These are phyloP conservation scores for Geotrichum aggregatum DNA, from an alignment of 1,139 yeast genomes.

Conservation along the genomic window DNA sequence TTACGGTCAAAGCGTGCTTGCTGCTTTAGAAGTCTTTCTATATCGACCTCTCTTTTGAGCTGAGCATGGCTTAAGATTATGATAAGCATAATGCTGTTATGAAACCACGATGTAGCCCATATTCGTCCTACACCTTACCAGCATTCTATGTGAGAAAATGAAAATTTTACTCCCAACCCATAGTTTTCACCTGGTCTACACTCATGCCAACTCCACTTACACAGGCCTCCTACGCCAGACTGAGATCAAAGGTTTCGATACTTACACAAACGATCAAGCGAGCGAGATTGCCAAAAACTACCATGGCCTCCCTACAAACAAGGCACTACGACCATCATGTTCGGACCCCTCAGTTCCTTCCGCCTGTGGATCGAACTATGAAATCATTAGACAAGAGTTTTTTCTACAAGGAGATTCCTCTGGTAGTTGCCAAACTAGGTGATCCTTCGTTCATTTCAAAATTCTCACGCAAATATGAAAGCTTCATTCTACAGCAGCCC, in stretches of 20 bases:
- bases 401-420: constrained; percentile 53
- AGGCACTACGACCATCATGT: neutral
- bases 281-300: neutral
- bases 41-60: too few species aligned
- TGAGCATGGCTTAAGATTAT: too few species aligned
- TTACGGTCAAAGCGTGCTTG: too few species aligned
- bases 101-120: too few species aligned
- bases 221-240: neutral
- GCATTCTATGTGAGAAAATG: neutral
- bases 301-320: neutral
- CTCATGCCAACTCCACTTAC: neutral
- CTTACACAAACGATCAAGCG: neutral
- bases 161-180: neutral
- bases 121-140: too few species aligned
- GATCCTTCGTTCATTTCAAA: constrained; percentile 55
- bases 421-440: constrained; percentile 65
- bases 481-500: constrained; percentile 59
- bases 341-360: constrained; percentile 34
- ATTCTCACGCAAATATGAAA: constrained; percentile 48
- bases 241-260: neutral
- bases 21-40: too few species aligned
- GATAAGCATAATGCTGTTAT: too few species aligned
- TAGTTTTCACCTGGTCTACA: neutral
- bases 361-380: constrained; percentile 71
- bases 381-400: constrained; percentile 57